These are phyloP conservation scores for Xanthoconium purpureum DNA, from an alignment of 768 basidiomycete genomes.

Conservation along the genomic window DNA sequence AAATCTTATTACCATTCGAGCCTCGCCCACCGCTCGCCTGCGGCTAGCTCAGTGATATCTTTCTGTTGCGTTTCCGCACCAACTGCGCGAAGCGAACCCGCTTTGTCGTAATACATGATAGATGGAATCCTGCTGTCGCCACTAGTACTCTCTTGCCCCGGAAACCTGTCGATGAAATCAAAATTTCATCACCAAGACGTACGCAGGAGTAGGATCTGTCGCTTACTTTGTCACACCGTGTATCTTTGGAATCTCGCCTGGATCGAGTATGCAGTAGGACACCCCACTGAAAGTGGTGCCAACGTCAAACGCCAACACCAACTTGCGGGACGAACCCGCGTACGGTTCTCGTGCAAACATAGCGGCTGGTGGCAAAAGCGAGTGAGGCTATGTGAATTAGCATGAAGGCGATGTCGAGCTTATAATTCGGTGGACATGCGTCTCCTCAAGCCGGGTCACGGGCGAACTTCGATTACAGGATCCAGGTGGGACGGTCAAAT, in stretches of 20 bases:
- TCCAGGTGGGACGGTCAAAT: background rate
- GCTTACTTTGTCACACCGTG: slow-evolving; percentile 24
- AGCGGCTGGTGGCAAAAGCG: background rate
- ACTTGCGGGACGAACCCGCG: slow-evolving; percentile 30
- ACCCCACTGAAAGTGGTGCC: slow-evolving; percentile 39
- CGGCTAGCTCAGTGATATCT: slow-evolving; percentile 31
- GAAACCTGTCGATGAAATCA: slow-evolving; percentile 20
- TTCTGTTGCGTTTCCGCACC: slow-evolving; percentile 41
- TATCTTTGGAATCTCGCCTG: slow-evolving; percentile 25
- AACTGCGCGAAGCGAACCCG: slow-evolving; percentile 36
- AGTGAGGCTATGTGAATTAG: background rate
- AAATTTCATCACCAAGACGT: background rate
- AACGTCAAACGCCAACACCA: slow-evolving; percentile 30
- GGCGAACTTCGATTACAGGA: background rate
- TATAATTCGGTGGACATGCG: slow-evolving; percentile 5
- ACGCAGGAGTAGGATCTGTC: background rate
- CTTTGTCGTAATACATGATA: slow-evolving; percentile 40
- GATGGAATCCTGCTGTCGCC: slow-evolving; percentile 44
- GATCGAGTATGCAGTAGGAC: slow-evolving; percentile 39
- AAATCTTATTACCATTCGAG: slow-evolving; percentile 36
- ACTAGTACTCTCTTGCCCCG: slow-evolving; percentile 35
- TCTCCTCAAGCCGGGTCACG: background rate
- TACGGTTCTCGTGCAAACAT: slow-evolving; percentile 34
- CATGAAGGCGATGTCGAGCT: background rate
- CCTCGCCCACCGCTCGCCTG: slow-evolving; percentile 39